A percentile compares a stretch with the other conserved stretches of the same genome.
Evolutionary conservation across 2,329 filamentous ascomycete genomes (phyloP).

Genomic region (Endocalyx cinctus): DNA sequence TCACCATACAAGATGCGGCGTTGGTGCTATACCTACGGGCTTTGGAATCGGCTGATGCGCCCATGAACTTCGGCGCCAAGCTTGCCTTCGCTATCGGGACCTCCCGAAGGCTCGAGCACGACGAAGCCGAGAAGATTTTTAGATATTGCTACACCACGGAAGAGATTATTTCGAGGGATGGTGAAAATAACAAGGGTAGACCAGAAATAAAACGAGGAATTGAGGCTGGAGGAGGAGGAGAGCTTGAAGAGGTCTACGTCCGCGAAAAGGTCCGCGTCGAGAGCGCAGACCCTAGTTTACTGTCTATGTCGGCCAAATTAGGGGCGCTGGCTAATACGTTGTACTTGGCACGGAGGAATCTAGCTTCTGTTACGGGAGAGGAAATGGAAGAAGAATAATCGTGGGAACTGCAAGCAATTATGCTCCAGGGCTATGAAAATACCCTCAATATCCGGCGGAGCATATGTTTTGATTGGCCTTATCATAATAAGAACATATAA

Average conservation of each 20-base stretch:
- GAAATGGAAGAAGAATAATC: conserved; percentile 31
- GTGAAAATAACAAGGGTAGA: conserved; percentile 8
- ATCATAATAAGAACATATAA: neutral
- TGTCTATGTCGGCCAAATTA: conserved; percentile 80
- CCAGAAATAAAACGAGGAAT: neutral
- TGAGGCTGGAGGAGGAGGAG: conserved; percentile 8
- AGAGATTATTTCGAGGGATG: too few relatives aligned
- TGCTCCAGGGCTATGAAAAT: neutral
- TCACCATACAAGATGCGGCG: conserved; percentile 64
- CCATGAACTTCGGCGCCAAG: conserved; percentile 58
- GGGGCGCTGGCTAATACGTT: conserved; percentile 72
- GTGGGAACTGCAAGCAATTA: too few relatives aligned
- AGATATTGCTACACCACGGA: conserved; percentile 41
- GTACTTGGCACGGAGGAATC: conserved; percentile 62
- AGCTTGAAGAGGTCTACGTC: conserved; percentile 65
- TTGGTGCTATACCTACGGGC: conserved; percentile 67
- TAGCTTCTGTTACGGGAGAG: conserved; percentile 74
- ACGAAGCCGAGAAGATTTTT: conserved; percentile 77
- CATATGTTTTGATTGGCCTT: neutral
- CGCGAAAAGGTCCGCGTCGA: conserved; percentile 87
- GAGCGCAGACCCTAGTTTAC: conserved; percentile 80
- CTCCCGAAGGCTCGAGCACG: conserved; percentile 61
- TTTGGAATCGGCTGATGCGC: conserved; percentile 62
- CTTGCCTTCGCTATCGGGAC: conserved; percentile 67
- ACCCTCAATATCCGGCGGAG: conserved; percentile 10